Base-by-base conservation (phyloP, 306 rosid species). In the Bauhinia variegata region DNA sequence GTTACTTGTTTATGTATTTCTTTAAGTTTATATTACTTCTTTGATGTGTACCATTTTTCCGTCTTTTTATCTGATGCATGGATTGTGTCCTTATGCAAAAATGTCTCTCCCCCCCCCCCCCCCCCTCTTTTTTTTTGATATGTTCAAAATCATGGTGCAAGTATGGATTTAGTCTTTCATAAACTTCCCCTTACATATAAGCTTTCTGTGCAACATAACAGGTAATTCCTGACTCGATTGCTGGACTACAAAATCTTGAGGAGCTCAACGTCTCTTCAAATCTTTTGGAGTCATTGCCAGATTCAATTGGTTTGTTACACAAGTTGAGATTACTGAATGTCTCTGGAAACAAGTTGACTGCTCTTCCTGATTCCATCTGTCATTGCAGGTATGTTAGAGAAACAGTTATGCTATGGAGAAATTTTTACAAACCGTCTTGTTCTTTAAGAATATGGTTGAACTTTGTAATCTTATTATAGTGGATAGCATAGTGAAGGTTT, bases 291-390 rank as follows among this genome's bases (percentile, higher is more conserved):
- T 73, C 84, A 4, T 80, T 93, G 53, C 97, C 99, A 1, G 96
- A 93, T 62, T 65, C 95, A 10, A 88, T 90, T 78, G 99, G 99
- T 54, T 67, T 85, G 77, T 61, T 93, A 78, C 96, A 90, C 28
- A 88, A 79, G 65, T 67, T 93, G 82, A 93, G 84, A 70, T 18
- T 86, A 44, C 84, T 93, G 47, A 83, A 75, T 80, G 91, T 86
- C 58, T 83, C 91, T 0, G 90, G 82, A 44, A 93, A 93, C 89
- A 93, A 86, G 88, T 75, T 93, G 18, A 54, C 0, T 16, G 60
- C 83, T 54, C 95, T 93, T 75, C 99, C 99, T 41, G 97, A 93
- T 68, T 60, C 95, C 52, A 82, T 90, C 52, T 75, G 88, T 77
- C 85, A 81, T 11, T 93, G 99, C 99, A 86, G 89, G 99, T 93